These are phyloP conservation scores for Spathaspora boniae DNA, from an alignment of 805 yeast genomes.

Conservation along the genomic window DNA sequence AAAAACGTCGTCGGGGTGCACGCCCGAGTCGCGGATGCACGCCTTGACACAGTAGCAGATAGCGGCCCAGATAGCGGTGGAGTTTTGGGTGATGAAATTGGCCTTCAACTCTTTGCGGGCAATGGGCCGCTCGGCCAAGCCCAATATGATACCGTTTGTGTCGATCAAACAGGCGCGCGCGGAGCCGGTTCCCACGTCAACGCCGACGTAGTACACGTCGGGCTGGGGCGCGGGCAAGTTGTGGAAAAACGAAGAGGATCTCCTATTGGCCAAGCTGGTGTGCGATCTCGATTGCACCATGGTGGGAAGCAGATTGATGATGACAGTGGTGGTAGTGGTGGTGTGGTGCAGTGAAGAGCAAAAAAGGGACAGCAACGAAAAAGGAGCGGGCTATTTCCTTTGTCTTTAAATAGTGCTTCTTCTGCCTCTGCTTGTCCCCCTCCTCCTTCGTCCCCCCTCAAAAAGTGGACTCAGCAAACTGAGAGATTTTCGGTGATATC, in stretches of 20 bases:
- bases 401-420: too few species aligned
- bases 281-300: conserved; percentile 22
- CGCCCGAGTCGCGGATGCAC: conserved; percentile 69
- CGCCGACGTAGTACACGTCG: conserved; percentile 66
- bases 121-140: conserved; percentile 75
- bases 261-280: conserved; percentile 38
- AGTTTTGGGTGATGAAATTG: conserved; percentile 77
- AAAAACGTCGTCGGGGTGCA: conserved; percentile 61
- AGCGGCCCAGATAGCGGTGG: conserved; percentile 88
- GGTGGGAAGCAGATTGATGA: not conserved
- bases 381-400: too few species aligned
- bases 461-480: too few species aligned
- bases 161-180: conserved; percentile 94
- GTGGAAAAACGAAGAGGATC: conserved; percentile 39
- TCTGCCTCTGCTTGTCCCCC: too few species aligned
- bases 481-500: too few species aligned
- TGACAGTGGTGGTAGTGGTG: too few species aligned
- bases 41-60: conserved; percentile 79
- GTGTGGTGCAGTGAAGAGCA: too few species aligned
- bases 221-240: conserved; percentile 40
- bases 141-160: conserved; percentile 73
- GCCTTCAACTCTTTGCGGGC: conserved; percentile 73
- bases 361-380: too few species aligned
- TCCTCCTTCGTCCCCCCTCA: too few species aligned
- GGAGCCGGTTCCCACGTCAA: conserved; percentile 97